These are phyloP conservation scores for Thalia dealbata DNA, from an alignment of 176 grass and related monocot species.

Conservation along the genomic window DNA sequence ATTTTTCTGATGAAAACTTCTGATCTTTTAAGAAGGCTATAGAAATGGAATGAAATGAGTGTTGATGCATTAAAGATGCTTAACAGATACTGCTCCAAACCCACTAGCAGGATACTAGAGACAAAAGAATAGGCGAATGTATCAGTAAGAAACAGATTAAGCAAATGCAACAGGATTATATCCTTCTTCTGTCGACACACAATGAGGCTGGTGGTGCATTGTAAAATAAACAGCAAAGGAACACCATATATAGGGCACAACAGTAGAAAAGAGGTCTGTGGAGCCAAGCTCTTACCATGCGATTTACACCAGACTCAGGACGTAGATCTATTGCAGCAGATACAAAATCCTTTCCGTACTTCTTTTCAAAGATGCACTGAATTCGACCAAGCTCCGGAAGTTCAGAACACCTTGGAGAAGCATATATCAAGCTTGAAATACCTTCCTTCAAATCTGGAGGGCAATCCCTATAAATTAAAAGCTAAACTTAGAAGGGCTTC, in stretches of 20 bases:
- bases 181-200: background rate
- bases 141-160: background rate
- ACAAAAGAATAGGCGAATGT: background rate
- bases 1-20: too few relatives aligned
- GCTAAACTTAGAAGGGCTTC: slow-evolving; percentile 19
- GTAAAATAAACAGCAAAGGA: background rate
- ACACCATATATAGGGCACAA: background rate
- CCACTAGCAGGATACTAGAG: too few relatives aligned
- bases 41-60: too few relatives aligned
- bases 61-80: too few relatives aligned
- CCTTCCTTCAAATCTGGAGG: slow-evolving; percentile 92
- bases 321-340: slow-evolving; percentile 67
- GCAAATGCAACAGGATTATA: background rate
- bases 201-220: background rate
- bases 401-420: slow-evolving; percentile 87
- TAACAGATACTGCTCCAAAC: too few relatives aligned
- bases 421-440: slow-evolving; percentile 91
- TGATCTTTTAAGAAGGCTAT: too few relatives aligned
- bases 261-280: background rate
- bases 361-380: slow-evolving; percentile 73
- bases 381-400: slow-evolving; percentile 81
- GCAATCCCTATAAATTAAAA: slow-evolving; percentile 48
- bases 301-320: slow-evolving; percentile 70
- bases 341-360: slow-evolving; percentile 88
- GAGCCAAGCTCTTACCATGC: slow-evolving; percentile 42